Evolutionary conservation across 2,329 filamentous ascomycete species (phyloP).

Genomic region (Cercospora sp.): DNA sequence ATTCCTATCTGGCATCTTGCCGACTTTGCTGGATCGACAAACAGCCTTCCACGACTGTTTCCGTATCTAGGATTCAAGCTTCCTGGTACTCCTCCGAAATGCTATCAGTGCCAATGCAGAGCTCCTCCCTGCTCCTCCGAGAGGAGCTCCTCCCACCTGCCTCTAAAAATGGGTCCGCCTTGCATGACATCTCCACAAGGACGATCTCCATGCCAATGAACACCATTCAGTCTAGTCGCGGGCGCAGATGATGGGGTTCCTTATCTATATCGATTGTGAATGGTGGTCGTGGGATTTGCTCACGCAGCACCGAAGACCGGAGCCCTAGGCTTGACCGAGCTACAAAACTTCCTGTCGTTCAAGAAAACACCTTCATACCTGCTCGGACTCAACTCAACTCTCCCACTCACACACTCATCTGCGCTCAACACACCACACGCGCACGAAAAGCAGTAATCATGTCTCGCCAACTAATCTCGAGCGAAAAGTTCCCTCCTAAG

Average conservation of each 20-base stretch:
- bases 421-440: neutral
- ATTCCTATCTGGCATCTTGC: neutral
- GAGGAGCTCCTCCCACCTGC: neutral
- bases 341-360: neutral
- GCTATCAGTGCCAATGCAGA: neutral
- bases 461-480: constrained; percentile 51
- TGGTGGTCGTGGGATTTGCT: neutral
- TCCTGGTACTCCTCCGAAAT: neutral
- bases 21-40: neutral
- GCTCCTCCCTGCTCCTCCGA: neutral
- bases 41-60: neutral
- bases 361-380: neutral
- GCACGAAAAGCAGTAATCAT: constrained; percentile 31
- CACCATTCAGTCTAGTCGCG: neutral
- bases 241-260: neutral
- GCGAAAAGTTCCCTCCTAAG: constrained; percentile 50
- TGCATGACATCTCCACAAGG: neutral
- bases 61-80: neutral
- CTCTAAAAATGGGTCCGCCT: neutral
- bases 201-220: neutral
- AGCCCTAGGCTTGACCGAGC: neutral
- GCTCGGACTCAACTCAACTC: neutral
- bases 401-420: neutral
- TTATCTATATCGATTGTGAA: neutral
- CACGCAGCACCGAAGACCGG: neutral